A percentile compares a stretch with the other conserved stretches of the same genome.
Conservation (phyloP, 2,329 filamentous ascomycete species). For the Geosmithia flava region DNA sequence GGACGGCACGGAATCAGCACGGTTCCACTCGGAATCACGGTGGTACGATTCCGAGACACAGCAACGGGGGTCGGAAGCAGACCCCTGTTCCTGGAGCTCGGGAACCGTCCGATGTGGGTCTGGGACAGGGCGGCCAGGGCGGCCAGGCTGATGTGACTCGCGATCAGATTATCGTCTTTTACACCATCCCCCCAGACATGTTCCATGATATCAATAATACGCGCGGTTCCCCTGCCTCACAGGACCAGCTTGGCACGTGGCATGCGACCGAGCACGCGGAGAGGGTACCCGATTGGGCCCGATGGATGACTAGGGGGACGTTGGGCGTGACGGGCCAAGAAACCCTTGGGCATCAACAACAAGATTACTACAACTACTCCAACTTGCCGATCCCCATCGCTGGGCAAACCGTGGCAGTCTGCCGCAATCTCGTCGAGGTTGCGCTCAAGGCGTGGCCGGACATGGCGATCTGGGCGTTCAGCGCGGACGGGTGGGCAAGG, state of each 20-base stretch:
- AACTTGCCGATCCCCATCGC: conserved; percentile 16
- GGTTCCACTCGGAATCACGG: neutral
- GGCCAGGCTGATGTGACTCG: neutral
- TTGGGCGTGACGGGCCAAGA: conserved; percentile 10
- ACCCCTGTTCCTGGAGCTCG: neutral
- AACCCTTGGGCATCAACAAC: conserved; percentile 6
- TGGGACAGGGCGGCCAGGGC: conserved; percentile 3
- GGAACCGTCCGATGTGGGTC: conserved; percentile 6
- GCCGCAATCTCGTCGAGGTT: conserved; percentile 17
- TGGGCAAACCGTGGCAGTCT: conserved; percentile 17
- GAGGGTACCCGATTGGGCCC: conserved; percentile 5
- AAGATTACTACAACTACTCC: conserved; percentile 1
- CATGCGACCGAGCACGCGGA: conserved; percentile 1
- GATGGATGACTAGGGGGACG: conserved; percentile 9
- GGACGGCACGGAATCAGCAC: no score
- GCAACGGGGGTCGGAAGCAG: neutral
- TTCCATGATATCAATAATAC: conserved; percentile 22
- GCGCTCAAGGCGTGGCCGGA: conserved; percentile 17
- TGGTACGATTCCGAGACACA: neutral
- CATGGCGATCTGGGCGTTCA: conserved; percentile 21
- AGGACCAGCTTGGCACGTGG: conserved; percentile 2
- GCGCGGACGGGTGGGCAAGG: conserved; percentile 17
- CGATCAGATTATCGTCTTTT: conserved; percentile 39
- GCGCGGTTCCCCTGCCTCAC: neutral
- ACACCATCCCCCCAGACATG: conserved; percentile 46